A percentile compares a stretch with the other conserved stretches of the same genome.
These are phyloP conservation scores for Cyberlindnera meyerae DNA, from an alignment of 805 yeast species.

Conservation along the genomic window DNA sequence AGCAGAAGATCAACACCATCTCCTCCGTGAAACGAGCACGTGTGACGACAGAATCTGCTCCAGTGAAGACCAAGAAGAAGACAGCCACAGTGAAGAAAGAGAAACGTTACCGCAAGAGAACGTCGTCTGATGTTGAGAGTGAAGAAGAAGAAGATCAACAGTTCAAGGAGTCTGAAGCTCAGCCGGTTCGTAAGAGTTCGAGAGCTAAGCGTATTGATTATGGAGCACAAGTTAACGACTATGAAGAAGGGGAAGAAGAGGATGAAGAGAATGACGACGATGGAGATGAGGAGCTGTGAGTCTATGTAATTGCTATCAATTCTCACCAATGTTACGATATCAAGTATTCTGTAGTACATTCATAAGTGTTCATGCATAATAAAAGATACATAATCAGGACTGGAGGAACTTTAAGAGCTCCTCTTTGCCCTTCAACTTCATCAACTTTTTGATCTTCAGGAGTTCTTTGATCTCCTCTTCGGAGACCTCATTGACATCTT, in stretches of 20 bases:
- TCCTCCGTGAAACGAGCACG: slow-evolving; percentile 17
- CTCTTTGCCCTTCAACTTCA: slow-evolving; percentile 67
- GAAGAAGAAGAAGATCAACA: slow-evolving; percentile 24
- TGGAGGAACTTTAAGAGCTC: slow-evolving; percentile 55
- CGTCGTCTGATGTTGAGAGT: slow-evolving; percentile 17
- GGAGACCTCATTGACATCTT: slow-evolving; percentile 3
- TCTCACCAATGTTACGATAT: neutral
- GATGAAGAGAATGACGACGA: slow-evolving; percentile 13
- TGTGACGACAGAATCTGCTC: neutral
- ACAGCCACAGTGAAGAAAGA: slow-evolving; percentile 6
- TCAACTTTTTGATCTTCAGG: slow-evolving; percentile 49
- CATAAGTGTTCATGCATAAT: no score
- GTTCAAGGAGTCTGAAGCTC: slow-evolving; percentile 11
- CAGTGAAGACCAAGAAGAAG: slow-evolving; percentile 17
- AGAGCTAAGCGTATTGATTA: slow-evolving; percentile 35
- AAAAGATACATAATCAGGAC: no score
- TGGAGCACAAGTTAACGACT: slow-evolving; percentile 20
- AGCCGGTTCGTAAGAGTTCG: slow-evolving; percentile 40
- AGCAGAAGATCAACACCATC: slow-evolving; percentile 29
- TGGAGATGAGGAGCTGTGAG: slow-evolving; percentile 2
- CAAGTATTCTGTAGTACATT: neutral
- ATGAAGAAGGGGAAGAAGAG: slow-evolving; percentile 18
- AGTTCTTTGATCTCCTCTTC: slow-evolving; percentile 47
- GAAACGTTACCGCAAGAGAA: slow-evolving; percentile 7
- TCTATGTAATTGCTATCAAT: neutral